Base-by-base conservation (phyloP, 2,329 filamentous ascomycete species). In the Verticillium isaacii region DNA sequence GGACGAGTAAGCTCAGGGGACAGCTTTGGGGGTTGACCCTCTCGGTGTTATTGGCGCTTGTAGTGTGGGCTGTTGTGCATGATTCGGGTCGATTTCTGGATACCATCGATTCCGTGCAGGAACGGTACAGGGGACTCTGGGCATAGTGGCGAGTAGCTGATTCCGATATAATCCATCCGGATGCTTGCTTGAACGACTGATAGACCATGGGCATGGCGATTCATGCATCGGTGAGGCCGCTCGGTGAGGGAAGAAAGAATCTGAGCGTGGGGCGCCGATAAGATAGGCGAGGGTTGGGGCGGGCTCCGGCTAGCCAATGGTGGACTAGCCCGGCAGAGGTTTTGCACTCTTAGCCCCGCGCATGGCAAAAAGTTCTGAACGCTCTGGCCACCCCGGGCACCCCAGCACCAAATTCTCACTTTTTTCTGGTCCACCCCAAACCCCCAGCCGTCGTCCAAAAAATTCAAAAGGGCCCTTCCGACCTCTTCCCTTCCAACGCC, bases 371-470 rank as follows among this genome's bases (percentile, higher is more conserved):
- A 65, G 63, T 63, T 63, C 25, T 34, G 45, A 50, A 23, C 45
- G 45, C 45, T 50, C 45, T 50, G 45, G 45, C 45, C 45, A 50
- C 45, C 45, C 45, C 8, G 45, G 9, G 11, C n/a, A n/a, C 45
- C 45, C 39, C 32, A 60, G 59, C 32, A 19, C 59, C 23, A 63
- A 66, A 66, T 63, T 65, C 63, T 41, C 59, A 61, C 63, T 65
- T 62, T 62, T 64, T 64, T 62, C 41, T 61, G 45, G 60, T 56
- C 62, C 61, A 57, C 60, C 50, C 62, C 64, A 62, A 65, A 63
- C 64, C 62, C 64, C 60, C 58, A 56, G 56, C 60, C 61, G 60
- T 19, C 54, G 25, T 17, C 54, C 54, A 56, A 56, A 56, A 56
- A 56, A 32, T 56, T 56, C 54, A 61, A 66, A 65, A 66, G 54